phyloP scores from a whole-genome alignment of 306 rosid species.

The Clitoria ternatea region DNA sequence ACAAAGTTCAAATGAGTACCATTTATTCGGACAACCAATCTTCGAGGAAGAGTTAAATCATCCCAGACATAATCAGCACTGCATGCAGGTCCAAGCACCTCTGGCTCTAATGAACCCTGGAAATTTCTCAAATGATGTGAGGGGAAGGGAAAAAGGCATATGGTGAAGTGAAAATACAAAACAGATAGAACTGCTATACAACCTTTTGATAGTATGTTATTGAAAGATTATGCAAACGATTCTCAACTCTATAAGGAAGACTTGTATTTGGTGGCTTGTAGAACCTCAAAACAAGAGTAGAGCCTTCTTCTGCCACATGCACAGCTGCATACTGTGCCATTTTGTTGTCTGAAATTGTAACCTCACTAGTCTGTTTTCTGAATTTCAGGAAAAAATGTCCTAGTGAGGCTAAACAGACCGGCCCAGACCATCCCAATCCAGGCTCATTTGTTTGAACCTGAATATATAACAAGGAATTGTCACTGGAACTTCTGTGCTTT shows the following conservation, averaged over 20 bases:
- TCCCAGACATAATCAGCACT: constrained; percentile 89
- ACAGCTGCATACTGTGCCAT: constrained; percentile 64
- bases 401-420: constrained; percentile 86
- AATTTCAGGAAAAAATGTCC: constrained; percentile 93
- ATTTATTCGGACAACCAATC: constrained; percentile 56
- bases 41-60: constrained; percentile 82
- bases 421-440: constrained; percentile 87
- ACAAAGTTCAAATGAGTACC: constrained; percentile 42
- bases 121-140: constrained; percentile 35
- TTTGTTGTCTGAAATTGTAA: constrained; percentile 29
- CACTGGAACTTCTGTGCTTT: constrained; percentile 62
- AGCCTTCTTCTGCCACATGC: constrained; percentile 88
- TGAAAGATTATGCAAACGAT: constrained; percentile 52
- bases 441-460: constrained; percentile 57
- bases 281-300: constrained; percentile 71
- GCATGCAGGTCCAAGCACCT: constrained; percentile 67
- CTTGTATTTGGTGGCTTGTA: constrained; percentile 71
- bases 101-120: constrained; percentile 69
- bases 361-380: constrained; percentile 47
- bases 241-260: constrained; percentile 91
- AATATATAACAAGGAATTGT: constrained; percentile 54
- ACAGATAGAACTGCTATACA: constrained; percentile 17
- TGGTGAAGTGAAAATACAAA: not conserved
- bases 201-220: constrained; percentile 94
- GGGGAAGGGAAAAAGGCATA: not conserved